These are phyloP conservation scores for Pythium biforme DNA, from an alignment of 352 stramenopile species.

Conservation along the genomic window DNA sequence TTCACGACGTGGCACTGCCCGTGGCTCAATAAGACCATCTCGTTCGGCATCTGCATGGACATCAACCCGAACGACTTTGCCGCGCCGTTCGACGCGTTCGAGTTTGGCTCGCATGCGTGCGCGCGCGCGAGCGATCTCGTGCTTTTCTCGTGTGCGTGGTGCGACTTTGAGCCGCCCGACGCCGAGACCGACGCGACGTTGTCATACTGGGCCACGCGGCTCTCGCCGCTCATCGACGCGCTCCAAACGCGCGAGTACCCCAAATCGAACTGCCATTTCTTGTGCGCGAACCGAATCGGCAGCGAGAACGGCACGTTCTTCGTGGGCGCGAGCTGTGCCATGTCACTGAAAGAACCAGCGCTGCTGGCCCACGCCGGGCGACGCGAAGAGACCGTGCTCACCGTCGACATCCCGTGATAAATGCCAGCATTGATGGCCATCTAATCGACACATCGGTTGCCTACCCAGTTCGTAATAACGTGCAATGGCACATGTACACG, in stretches of 20 bases:
- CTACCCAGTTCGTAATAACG: neutral
- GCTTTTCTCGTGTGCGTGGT: constrained; percentile 84
- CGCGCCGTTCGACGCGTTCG: constrained; percentile 60
- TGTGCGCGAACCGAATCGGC: constrained; percentile 79
- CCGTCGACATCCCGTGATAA: constrained; percentile 43
- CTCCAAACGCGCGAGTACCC: constrained; percentile 35
- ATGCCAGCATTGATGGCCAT: neutral
- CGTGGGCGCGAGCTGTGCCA: constrained; percentile 70
- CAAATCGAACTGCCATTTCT: constrained; percentile 63
- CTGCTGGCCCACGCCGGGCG: constrained; percentile 51
- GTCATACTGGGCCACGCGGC: constrained; percentile 71
- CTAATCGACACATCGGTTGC: no score
- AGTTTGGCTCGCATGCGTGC: constrained; percentile 64
- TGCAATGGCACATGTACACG: no score
- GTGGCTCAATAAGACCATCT: constrained; percentile 75
- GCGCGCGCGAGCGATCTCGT: constrained; percentile 60
- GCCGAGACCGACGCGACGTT: constrained; percentile 46
- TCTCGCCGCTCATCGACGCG: constrained; percentile 54
- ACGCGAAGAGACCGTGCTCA: constrained; percentile 56
- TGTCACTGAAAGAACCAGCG: constrained; percentile 59
- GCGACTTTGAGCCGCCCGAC: constrained; percentile 64
- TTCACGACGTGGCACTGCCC: constrained; percentile 75
- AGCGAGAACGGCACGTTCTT: constrained; percentile 80
- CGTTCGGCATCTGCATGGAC: constrained; percentile 90
- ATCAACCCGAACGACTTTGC: constrained; percentile 86